Evolutionary conservation across 1,139 yeast species (phyloP), one percentile per base, ranked within the genome.

Genomic region (Suhomyces yuchorum): DNA sequence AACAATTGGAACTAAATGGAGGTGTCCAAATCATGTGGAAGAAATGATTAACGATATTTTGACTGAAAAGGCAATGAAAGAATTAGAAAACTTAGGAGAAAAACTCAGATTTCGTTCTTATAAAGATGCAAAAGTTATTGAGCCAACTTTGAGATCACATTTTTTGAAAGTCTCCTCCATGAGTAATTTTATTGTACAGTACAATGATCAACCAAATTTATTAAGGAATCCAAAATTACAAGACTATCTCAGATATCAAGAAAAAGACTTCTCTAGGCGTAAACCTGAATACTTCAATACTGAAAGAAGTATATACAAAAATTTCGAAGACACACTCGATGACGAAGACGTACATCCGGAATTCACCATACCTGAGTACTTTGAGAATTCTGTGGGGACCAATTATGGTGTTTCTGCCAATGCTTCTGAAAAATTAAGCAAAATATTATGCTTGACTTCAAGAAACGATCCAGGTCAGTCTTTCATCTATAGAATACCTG

Each of bases 21-120:
- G 83, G 67, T 93, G 99, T 63, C 99, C 98, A 0, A 84, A 88
- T 57, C 99, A 93, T 66, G 80, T 83, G 12, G 89, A 82, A 41
- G 76, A 78, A 42, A 68, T 85, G 8, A 59, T 81, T 4, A 78
- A 78, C 3, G 62, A 65, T 24, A 46, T 65, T 14, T 59, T 62
- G 22, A 58, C 64, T 41, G 63, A 70, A 40, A 61, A 66, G 57
- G 57, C 47, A 2, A 28, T 40, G 45, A 24, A 44, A 28, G 43
- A 43, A 15, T 19, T 47, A 15, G 41, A 41, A 4, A 44, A 40
- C 26, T 43, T 33, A 33, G 44, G 47, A 8, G 53, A 49, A 18
- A 48, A 51, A 46, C 47, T 46, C 42, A 60, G 56, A 28, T 38
- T 54, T 30, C 58, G 91, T 26, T 77, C 81, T 49, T 76, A 87